Base-by-base conservation (phyloP, 1,284 basidiomycete species). In the Trichosporon coremiiforme region DNA sequence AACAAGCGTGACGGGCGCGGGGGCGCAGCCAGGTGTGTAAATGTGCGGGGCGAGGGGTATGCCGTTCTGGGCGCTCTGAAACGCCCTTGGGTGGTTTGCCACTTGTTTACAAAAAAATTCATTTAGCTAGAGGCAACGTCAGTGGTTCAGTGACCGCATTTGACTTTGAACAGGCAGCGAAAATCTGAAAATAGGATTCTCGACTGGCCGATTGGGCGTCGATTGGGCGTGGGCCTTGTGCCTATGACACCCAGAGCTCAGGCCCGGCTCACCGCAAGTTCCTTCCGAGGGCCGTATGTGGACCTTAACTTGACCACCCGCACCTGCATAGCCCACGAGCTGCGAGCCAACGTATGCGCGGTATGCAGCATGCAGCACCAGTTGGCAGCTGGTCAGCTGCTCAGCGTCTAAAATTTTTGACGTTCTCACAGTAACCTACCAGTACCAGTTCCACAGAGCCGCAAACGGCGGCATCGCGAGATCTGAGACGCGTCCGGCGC, bases 91-190 rank as follows among this genome's bases (percentile, higher is more conserved):
- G 47, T 20, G 47, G 22, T 53, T 53, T 53, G 47, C 47, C 20
- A 53, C 47, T 53, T 53, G 47, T 53, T 53, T 53, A 53, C 47
- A 53, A 53, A 53, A n/a, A 53, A 53, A 20, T 53, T 53, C 47
- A 22, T 10, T 53, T n/a, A 7, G 15, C 15, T 15, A 2, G 45
- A 3, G n/a, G n/a, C 45, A n/a, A 47, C 45, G 45, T 47, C 10
- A 47, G 45, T 47, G 45, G 3, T 15, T 4, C 41, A 17, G 2
- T 17, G 13, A 2, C 4, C 41, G 10, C 22, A 20, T 53, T 53
- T 53, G 47, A 17, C 47, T 53, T 17, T 53, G 5, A 20, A 53
- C 22, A 22, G 10, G 10, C 47, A 22, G n/a, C 20, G 47, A 22
- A 53, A 53, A 53, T 53, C 47, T 53, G 47, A 53, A 53, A 53